phyloP scores from a whole-genome alignment of 1,284 basidiomycete genomes.

The Psilocybe mexicana region DNA sequence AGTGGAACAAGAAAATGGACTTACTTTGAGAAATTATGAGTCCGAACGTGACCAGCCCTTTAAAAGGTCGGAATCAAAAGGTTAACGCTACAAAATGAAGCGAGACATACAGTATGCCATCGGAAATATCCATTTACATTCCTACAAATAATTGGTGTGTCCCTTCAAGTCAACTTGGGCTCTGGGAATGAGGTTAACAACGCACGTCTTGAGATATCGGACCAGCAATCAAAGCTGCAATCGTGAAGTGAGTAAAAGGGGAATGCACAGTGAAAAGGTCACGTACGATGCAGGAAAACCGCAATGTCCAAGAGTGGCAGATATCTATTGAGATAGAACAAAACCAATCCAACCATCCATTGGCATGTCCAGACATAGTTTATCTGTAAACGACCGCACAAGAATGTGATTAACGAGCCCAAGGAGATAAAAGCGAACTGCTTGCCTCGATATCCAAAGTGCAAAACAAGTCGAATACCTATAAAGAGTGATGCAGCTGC shows the following conservation, averaged over 20 bases:
- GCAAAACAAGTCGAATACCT: conserved; percentile 3
- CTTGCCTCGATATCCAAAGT: conserved; percentile 3
- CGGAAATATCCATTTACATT: background rate
- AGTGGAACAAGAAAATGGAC: background rate
- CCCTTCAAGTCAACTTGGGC: background rate
- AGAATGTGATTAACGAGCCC: background rate
- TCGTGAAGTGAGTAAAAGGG: background rate
- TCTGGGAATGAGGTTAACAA: background rate
- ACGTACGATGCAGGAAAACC: conserved; percentile 3
- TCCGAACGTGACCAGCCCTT: background rate
- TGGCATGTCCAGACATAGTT: conserved; percentile 6
- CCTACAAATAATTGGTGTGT: background rate
- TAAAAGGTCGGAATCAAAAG: background rate
- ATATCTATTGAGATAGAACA: conserved; percentile 8
- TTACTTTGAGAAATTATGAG: conserved; percentile 3
- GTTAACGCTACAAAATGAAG: background rate
- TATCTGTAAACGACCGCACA: background rate
- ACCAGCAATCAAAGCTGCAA: background rate
- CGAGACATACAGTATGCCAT: background rate
- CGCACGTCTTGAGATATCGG: background rate
- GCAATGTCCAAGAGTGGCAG: conserved; percentile 1
- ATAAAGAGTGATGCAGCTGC: background rate
- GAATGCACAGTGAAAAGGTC: background rate
- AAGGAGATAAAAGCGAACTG: background rate
- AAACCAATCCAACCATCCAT: conserved; percentile 1